phyloP scores from a whole-genome alignment of 106 monocot species.

The Posidonia australis region DNA sequence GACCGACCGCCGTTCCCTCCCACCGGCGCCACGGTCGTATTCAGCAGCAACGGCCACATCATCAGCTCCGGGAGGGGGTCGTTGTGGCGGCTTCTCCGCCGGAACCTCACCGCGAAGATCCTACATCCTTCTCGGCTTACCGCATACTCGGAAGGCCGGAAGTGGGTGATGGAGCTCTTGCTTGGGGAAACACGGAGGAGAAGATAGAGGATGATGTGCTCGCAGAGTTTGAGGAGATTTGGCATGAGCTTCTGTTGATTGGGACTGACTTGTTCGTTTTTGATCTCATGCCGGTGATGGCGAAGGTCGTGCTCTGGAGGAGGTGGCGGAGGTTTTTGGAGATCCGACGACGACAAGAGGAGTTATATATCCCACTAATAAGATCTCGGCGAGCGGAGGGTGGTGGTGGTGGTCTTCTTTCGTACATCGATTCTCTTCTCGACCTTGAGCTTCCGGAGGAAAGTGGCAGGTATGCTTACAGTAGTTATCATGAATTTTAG shows the following conservation, averaged over 20 bases:
- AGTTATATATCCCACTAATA: slow-evolving; percentile 6
- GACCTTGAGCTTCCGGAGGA: slow-evolving; percentile 8
- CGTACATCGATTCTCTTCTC: slow-evolving; percentile 10
- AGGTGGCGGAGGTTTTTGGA: slow-evolving; percentile 1
- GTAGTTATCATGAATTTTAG: too few species aligned
- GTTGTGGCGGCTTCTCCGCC: too few species aligned
- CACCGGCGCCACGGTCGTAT: neutral
- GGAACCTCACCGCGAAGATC: slow-evolving; percentile 9
- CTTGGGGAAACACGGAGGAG: neutral
- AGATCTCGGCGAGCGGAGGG: neutral
- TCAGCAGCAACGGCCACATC: neutral
- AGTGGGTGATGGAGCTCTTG: too few species aligned
- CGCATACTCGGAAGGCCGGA: neutral
- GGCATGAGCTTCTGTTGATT: neutral
- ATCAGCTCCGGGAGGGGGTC: slow-evolving; percentile 3
- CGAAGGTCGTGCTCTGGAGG: neutral
- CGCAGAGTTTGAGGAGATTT: neutral
- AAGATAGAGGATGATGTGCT: slow-evolving; percentile 1
- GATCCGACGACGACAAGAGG: neutral
- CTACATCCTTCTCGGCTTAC: slow-evolving; percentile 5
- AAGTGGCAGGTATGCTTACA: too few species aligned
- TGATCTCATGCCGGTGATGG: neutral
- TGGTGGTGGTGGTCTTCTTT: neutral
- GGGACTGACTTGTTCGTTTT: neutral
- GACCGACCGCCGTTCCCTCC: neutral